Evolutionary conservation across 306 rosid species (phyloP).

Genomic region (Pachyrhizus erosus): DNA sequence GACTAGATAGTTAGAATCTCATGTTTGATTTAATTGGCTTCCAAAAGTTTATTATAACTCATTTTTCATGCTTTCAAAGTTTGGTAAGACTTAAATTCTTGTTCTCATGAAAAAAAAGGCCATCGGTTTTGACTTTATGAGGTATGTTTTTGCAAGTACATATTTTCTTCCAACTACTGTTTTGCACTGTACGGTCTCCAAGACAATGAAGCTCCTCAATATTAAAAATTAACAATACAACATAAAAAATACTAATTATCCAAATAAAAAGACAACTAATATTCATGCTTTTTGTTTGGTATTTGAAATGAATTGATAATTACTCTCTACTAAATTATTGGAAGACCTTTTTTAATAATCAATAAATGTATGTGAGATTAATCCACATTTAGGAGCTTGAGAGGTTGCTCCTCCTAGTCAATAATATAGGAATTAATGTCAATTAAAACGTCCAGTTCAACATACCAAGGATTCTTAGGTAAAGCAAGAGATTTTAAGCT

Average conservation of each 20-base stretch:
- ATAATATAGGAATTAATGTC: neutral
- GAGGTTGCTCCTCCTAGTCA: neutral
- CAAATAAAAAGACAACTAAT: constrained; percentile 4
- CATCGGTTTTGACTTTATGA: neutral
- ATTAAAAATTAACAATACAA: neutral
- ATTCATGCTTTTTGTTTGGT: neutral
- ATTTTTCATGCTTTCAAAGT: constrained; percentile 23
- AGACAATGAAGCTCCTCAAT: neutral
- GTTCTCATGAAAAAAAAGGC: constrained; percentile 14
- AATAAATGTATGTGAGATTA: neutral
- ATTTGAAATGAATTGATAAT: constrained; percentile 4
- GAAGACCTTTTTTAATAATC: neutral
- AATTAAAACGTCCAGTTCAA: neutral
- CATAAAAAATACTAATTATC: neutral
- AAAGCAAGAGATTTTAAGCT: neutral
- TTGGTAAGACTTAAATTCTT: neutral
- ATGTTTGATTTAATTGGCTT: neutral
- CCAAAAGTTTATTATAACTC: constrained; percentile 1
- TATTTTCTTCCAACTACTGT: neutral
- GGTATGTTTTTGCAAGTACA: neutral
- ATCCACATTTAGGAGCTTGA: neutral
- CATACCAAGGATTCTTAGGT: neutral
- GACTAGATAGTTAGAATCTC: neutral
- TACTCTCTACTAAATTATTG: constrained; percentile 15
- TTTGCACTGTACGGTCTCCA: neutral